These are phyloP conservation scores for Candida saitoana DNA, from an alignment of 805 yeast species.

Conservation along the genomic window DNA sequence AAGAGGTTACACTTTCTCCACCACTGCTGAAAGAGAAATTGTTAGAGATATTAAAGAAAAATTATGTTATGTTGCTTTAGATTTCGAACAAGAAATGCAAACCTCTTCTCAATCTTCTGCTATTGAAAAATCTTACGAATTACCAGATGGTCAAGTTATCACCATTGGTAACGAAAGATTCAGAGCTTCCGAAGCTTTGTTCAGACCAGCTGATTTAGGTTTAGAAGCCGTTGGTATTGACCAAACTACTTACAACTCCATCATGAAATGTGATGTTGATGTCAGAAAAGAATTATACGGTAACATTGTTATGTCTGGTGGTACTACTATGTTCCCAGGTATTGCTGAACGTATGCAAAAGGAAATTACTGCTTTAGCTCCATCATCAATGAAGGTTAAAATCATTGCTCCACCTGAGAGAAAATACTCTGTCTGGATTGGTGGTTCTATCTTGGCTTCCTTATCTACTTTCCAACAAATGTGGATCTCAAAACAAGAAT, in stretches of 20 bases:
- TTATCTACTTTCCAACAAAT: slow-evolving; percentile 99
- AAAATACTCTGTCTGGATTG: slow-evolving; percentile 99
- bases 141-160: slow-evolving; percentile 99
- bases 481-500: slow-evolving; percentile 99
- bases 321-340: slow-evolving; percentile 99
- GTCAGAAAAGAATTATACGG: slow-evolving; percentile 98
- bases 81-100: slow-evolving; percentile 99
- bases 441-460: slow-evolving; percentile 99
- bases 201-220: slow-evolving; percentile 92
- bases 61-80: slow-evolving; percentile 97
- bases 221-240: slow-evolving; percentile 98
- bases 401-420: slow-evolving; percentile 99
- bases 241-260: slow-evolving; percentile 92
- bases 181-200: slow-evolving; percentile 99
- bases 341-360: slow-evolving; percentile 99
- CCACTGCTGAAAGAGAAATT: slow-evolving; percentile 99
- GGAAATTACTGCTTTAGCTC: slow-evolving; percentile 99
- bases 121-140: slow-evolving; percentile 97
- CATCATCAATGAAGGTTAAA: slow-evolving; percentile 99
- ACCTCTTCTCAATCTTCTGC: slow-evolving; percentile 98
- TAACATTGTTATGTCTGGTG: slow-evolving; percentile 99
- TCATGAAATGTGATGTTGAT: slow-evolving; percentile 98
- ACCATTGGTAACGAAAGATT: slow-evolving; percentile 99
- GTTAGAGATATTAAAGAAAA: slow-evolving; percentile 94
- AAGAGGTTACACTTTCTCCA: slow-evolving; percentile 98